Conservation (phyloP, 1,139 yeast genomes). For the Meyerozyma guilliermondii region DNA sequence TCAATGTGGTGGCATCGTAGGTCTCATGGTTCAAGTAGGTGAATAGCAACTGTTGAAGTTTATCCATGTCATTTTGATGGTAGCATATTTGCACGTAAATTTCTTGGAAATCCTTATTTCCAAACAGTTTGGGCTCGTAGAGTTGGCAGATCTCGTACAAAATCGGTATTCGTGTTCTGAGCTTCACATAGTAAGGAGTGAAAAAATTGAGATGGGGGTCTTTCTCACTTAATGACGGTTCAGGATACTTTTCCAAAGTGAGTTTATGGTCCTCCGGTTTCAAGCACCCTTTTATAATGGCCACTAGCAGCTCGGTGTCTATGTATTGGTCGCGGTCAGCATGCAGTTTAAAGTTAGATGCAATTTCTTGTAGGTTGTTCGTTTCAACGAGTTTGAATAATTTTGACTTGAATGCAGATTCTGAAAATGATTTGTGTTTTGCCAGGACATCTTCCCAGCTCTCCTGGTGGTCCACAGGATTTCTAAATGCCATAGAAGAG, state of each 20-base stretch:
- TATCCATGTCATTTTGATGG: conserved; percentile 25
- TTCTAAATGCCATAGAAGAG: conserved; percentile 4
- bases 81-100: conserved; percentile 28
- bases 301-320: conserved; percentile 9
- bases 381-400: neutral
- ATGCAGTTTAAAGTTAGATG: neutral
- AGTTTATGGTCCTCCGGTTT: conserved; percentile 3
- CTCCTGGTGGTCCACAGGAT: conserved; percentile 5
- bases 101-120: conserved; percentile 16
- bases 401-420: neutral
- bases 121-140: conserved; percentile 11
- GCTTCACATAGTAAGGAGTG: conserved; percentile 10
- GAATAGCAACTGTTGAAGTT: conserved; percentile 17
- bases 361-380: neutral
- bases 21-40: conserved; percentile 14
- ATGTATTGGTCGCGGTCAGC: conserved; percentile 1
- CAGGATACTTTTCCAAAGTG: conserved; percentile 8
- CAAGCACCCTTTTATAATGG: conserved; percentile 9
- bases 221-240: conserved; percentile 13
- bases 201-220: conserved; percentile 9
- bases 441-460: conserved; percentile 1
- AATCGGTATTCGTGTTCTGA: conserved; percentile 15
- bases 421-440: neutral
- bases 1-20: conserved; percentile 21
- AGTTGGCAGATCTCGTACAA: conserved; percentile 16